A percentile compares a stretch with the other conserved stretches of the same genome.
phyloP scores from a whole-genome alignment of 495 filamentous ascomycete species.

The Penicillium taxi region DNA sequence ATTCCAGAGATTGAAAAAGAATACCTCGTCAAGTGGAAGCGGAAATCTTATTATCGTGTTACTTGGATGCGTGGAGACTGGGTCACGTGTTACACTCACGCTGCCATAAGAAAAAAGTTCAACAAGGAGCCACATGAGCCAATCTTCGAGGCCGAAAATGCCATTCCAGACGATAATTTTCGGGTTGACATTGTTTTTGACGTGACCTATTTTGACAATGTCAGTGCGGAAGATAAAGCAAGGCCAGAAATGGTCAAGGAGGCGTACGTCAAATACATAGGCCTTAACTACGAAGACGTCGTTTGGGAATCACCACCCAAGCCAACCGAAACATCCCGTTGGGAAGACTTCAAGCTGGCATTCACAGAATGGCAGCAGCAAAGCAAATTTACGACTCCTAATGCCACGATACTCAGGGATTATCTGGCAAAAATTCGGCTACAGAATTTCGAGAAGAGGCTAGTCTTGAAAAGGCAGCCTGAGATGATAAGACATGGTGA shows the following conservation, averaged over 20 bases:
- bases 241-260: conserved; percentile 39
- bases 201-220: conserved; percentile 51
- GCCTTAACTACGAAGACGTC: conserved; percentile 85
- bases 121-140: conserved; percentile 59
- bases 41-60: conserved; percentile 67
- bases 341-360: conserved; percentile 72
- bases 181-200: conserved; percentile 83
- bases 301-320: conserved; percentile 82
- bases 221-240: conserved; percentile 23
- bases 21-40: conserved; percentile 84
- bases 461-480: conserved; percentile 69
- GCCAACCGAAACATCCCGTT: conserved; percentile 56
- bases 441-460: conserved; percentile 54
- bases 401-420: conserved; percentile 43
- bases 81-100: conserved; percentile 67
- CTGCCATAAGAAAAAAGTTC: conserved; percentile 65
- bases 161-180: conserved; percentile 75
- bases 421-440: conserved; percentile 54
- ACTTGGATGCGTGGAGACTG: conserved; percentile 84
- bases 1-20: conserved; percentile 67
- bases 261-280: conserved; percentile 85
- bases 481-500: conserved; percentile 63
- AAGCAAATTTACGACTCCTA: conserved; percentile 55
- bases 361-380: conserved; percentile 79
- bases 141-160: conserved; percentile 64